A percentile compares a stretch with the other conserved stretches of the same genome.
These are phyloP conservation scores for Trametes cubensis DNA, from an alignment of 768 basidiomycete species.

Conservation along the genomic window DNA sequence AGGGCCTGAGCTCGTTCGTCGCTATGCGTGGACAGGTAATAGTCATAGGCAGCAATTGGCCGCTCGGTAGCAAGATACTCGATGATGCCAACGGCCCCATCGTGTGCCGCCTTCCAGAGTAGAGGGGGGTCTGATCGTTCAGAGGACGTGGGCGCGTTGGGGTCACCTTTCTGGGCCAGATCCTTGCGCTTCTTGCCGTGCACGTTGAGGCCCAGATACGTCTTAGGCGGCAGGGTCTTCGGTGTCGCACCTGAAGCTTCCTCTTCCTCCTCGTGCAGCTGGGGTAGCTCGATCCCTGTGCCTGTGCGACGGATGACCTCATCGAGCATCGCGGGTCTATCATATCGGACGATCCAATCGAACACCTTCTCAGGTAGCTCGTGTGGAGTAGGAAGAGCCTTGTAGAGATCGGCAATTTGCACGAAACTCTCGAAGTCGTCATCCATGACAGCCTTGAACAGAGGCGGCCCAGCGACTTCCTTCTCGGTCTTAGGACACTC, in stretches of 20 bases:
- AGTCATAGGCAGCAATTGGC: constrained; percentile 53
- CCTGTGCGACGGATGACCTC: constrained; percentile 60
- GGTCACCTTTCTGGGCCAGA: constrained; percentile 53
- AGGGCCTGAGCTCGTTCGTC: constrained; percentile 48
- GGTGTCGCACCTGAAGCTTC: constrained; percentile 23
- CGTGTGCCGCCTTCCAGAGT: constrained; percentile 48
- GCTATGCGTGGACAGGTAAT: constrained; percentile 47
- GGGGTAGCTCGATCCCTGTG: constrained; percentile 25
- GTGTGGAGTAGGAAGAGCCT: constrained; percentile 35
- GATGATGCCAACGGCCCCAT: constrained; percentile 38
- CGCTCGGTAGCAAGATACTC: constrained; percentile 51
- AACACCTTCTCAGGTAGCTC: constrained; percentile 28
- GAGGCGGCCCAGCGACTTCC: constrained; percentile 22
- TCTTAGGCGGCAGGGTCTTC: constrained; percentile 38
- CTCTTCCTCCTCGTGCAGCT: constrained; percentile 33
- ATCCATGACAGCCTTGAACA: constrained; percentile 44
- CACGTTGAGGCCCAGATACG: constrained; percentile 61
- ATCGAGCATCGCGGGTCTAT: constrained; percentile 55
- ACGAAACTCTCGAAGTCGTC: constrained; percentile 56
- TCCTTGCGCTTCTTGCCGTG: constrained; percentile 66
- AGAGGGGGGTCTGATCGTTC: constrained; percentile 25
- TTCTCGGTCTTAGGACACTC: constrained; percentile 7
- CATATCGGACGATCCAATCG: constrained; percentile 41
- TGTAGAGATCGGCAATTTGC: constrained; percentile 49
- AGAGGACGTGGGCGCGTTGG: constrained; percentile 37